Conservation (phyloP, 257 asterid species). For the Gardenia jasminoides region DNA sequence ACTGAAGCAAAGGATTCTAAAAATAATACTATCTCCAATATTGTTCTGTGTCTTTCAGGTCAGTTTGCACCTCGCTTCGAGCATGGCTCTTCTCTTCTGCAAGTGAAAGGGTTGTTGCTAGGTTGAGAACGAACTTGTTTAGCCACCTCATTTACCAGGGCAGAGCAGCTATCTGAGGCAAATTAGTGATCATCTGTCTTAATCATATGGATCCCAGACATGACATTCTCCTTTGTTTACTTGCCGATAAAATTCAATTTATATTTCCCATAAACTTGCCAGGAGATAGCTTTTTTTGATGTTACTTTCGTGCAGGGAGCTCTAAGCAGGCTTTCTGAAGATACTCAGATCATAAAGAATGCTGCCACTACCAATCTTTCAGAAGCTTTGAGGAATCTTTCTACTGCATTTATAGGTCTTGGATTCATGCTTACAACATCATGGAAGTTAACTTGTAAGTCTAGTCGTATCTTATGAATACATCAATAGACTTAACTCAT, state of each 20-base stretch:
- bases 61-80: slow-evolving; percentile 38
- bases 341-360: slow-evolving; percentile 83
- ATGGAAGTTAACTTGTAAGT: slow-evolving; percentile 48
- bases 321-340: slow-evolving; percentile 92
- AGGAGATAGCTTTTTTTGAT: slow-evolving; percentile 91
- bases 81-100: slow-evolving; percentile 52
- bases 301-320: slow-evolving; percentile 95
- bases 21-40: neutral
- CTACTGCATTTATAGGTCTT: slow-evolving; percentile 79
- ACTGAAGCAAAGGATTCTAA: neutral
- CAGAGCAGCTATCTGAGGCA: slow-evolving; percentile 7
- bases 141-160: slow-evolving; percentile 48
- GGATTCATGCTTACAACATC: slow-evolving; percentile 85
- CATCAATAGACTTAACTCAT: neutral
- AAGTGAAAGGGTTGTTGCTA: slow-evolving; percentile 55
- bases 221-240: neutral
- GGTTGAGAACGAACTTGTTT: slow-evolving; percentile 43
- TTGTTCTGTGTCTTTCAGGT: slow-evolving; percentile 22
- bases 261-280: slow-evolving; percentile 6
- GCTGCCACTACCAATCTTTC: slow-evolving; percentile 93
- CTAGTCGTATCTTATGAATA: neutral
- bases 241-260: neutral
- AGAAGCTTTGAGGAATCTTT: slow-evolving; percentile 76
- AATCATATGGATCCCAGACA: neutral
- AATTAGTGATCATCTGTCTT: too few species aligned